Percentiles rank a stretch among this genome's conserved stretches.
Conservation (phyloP, 805 yeast genomes). For the Candida qinlingensis region DNA sequence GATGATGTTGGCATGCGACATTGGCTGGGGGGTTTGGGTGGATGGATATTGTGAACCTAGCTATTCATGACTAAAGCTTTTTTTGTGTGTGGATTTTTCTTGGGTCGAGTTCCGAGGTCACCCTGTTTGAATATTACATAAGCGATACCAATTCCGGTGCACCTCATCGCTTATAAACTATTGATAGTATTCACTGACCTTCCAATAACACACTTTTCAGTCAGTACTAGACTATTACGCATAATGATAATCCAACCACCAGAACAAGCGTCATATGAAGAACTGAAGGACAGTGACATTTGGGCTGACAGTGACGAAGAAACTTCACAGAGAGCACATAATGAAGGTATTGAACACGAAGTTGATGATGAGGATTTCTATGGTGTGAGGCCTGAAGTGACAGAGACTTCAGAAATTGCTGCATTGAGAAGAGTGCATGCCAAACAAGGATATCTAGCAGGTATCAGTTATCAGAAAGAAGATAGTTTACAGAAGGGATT, state of each 20-base stretch:
- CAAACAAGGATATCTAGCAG: slow-evolving; percentile 82
- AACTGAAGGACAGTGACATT: slow-evolving; percentile 23
- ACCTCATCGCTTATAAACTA: too few species aligned
- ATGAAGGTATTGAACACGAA: not conserved
- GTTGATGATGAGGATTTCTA: slow-evolving; percentile 28
- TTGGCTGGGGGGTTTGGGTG: not conserved
- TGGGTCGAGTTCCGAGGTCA: too few species aligned
- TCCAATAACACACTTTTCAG: too few species aligned
- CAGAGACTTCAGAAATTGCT: slow-evolving; percentile 25
- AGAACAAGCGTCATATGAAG: not conserved
- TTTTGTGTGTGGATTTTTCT: too few species aligned
- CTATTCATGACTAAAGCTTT: too few species aligned
- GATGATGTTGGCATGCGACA: slow-evolving; percentile 39
- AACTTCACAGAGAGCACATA: slow-evolving; percentile 8
- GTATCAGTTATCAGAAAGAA: slow-evolving; percentile 65
- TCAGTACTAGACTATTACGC: too few species aligned
- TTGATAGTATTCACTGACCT: too few species aligned
- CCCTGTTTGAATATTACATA: too few species aligned
- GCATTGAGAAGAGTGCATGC: slow-evolving; percentile 56
- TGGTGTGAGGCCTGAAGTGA: slow-evolving; percentile 24
- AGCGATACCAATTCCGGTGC: too few species aligned
- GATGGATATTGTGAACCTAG: too few species aligned
- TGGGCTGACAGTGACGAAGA: slow-evolving; percentile 32
- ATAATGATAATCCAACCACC: not conserved
- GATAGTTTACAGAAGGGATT: slow-evolving; percentile 71